Conservation (phyloP, 2,329 filamentous ascomycete genomes). For the Cryphonectria japonica region DNA sequence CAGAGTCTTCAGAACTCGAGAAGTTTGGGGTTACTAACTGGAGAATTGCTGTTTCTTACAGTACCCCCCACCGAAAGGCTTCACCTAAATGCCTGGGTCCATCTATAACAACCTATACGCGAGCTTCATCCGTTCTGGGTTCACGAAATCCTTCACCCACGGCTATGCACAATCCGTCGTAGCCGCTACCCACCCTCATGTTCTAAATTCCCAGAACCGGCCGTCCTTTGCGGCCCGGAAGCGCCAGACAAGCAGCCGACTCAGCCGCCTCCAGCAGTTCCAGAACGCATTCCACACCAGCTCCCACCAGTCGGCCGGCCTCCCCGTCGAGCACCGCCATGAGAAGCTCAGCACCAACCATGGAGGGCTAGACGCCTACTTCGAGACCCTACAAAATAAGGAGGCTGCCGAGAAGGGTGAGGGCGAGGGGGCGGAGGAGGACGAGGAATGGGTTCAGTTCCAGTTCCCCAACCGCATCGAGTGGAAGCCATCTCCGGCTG, state of each 20-base stretch:
- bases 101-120: slow-evolving; percentile 71
- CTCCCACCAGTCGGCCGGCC: slow-evolving; percentile 53
- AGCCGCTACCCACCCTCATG: slow-evolving; percentile 83
- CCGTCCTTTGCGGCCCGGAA: slow-evolving; percentile 62
- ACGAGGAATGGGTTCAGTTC: slow-evolving; percentile 84
- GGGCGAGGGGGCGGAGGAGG: slow-evolving; percentile 29
- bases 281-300: slow-evolving; percentile 77
- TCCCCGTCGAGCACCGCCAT: slow-evolving; percentile 61
- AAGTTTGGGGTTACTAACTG: slow-evolving; percentile 22
- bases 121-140: slow-evolving; percentile 94
- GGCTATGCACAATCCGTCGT: slow-evolving; percentile 98
- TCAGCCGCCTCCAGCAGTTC: slow-evolving; percentile 67
- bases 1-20: neutral
- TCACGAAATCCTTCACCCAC: slow-evolving; percentile 95
- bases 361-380: slow-evolving; percentile 84
- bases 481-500: slow-evolving; percentile 71
- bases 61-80: slow-evolving; percentile 60
- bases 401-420: slow-evolving; percentile 58
- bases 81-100: slow-evolving; percentile 83
- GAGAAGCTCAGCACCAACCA: slow-evolving; percentile 53
- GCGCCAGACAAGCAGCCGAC: slow-evolving; percentile 51
- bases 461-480: slow-evolving; percentile 88
- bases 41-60: neutral
- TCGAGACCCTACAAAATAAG: slow-evolving; percentile 84
- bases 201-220: slow-evolving; percentile 73